Evolutionary conservation across 2,329 filamentous ascomycete genomes (phyloP).

Genomic region (Paraphaeosphaeria sporulosa): DNA sequence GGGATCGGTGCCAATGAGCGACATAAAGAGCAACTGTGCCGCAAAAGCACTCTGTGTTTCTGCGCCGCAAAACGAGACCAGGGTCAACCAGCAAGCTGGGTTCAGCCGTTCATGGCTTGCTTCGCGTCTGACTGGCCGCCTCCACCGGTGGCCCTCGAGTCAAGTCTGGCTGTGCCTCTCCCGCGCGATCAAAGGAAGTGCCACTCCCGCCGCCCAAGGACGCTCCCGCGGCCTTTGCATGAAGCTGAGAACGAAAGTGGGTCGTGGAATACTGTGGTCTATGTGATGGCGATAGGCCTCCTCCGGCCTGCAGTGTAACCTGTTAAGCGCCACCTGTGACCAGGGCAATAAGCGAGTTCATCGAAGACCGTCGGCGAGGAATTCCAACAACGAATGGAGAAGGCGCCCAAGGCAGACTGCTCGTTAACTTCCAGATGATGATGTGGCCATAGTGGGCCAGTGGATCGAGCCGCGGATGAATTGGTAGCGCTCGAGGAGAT

Average conservation of each 20-base stretch:
- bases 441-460: conserved; percentile 9
- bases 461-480: conserved; percentile 11
- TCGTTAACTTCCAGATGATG: conserved; percentile 2
- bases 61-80: conserved; percentile 1
- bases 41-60: conserved; percentile 2
- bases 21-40: conserved; percentile 12
- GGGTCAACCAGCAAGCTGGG: conserved; percentile 19
- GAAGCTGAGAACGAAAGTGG: neutral
- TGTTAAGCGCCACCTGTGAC: conserved; percentile 13
- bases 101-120: conserved; percentile 16
- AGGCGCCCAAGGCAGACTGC: conserved; percentile 10
- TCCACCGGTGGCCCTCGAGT: neutral
- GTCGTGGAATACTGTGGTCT: neutral
- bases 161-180: neutral
- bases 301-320: conserved; percentile 8
- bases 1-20: conserved; percentile 6
- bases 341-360: neutral
- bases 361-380: neutral
- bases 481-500: neutral
- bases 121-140: neutral
- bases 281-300: neutral
- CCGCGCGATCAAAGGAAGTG: neutral
- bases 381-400: neutral
- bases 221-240: neutral
- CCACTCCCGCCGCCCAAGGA: conserved; percentile 8